Evolutionary conservation across 129 eudicot species (phyloP), one percentile per base, ranked within the genome.

Genomic region (Silybum marianum): DNA sequence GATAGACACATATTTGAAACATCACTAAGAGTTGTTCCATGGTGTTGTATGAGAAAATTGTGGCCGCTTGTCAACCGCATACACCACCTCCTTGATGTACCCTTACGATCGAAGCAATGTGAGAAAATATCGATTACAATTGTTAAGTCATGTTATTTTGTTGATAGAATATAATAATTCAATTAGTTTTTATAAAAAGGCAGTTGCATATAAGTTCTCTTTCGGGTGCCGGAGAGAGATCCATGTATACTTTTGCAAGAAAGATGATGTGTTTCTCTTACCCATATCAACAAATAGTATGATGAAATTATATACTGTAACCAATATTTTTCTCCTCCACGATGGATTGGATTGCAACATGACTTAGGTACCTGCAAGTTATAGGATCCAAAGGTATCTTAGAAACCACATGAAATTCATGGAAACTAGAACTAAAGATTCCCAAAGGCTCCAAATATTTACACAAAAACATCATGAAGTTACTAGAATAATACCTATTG

Each of bases 81-180:
- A 78, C 66, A n/a, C 69, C 65, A 69, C 63, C 82, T 78, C 51
- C 69, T 44, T 69, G 69, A 32, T 69, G 48, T 40, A 60, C 82
- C 12, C 75, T 22, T 69, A 70, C 24, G 12, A 69, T 70, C 46
- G 19, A 18, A 78, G 68, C 82, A 44, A 78, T 11, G 40, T 2
- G 39, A 74, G 78, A 46, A 74, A 74, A 46, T 48, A 25, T 25
- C 0, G 67, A 14, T 44, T 13, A 74, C 67, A 44, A 48, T 44
- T 21, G 21, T 46, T 39, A 42, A 74, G 30, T 48, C 67, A 9
- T 4, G 42, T 74, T 48, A 42, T 75, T 30, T 63, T 63, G 69
- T 63, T 63, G 69, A 63, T 63, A 19, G 25, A 9, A 21, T n/a
- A 63, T 63, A 63, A 21, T 21, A n/a, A 21, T 7, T 63, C 26